A percentile compares a stretch with the other conserved stretches of the same genome.
phyloP scores from a whole-genome alignment of 495 filamentous ascomycete species.

The Penicillium herquei region DNA sequence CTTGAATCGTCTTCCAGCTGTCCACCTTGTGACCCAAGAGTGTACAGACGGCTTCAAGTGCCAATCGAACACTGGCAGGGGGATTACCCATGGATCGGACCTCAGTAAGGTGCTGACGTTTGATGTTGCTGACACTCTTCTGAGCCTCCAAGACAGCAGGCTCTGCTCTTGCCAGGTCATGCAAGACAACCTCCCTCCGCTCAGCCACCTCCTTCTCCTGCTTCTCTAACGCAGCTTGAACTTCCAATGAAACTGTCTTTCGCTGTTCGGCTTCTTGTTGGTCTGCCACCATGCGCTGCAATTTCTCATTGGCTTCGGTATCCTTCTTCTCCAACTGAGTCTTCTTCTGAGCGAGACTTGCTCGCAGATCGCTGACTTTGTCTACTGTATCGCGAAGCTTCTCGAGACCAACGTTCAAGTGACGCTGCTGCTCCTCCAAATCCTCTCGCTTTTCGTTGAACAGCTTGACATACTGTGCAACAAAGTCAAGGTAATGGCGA shows the following conservation, averaged over 20 bases:
- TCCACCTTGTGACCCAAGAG: constrained; percentile 86
- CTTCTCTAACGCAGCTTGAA: constrained; percentile 80
- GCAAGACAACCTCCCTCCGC: constrained; percentile 79
- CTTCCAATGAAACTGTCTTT: constrained; percentile 80
- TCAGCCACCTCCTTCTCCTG: constrained; percentile 86
- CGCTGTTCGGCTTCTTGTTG: constrained; percentile 94
- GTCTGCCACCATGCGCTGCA: constrained; percentile 94
- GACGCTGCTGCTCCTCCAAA: constrained; percentile 95
- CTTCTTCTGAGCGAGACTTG: constrained; percentile 91
- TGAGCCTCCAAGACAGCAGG: constrained; percentile 91
- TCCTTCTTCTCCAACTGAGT: constrained; percentile 89
- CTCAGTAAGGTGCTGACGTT: constrained; percentile 93
- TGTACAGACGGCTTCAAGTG: constrained; percentile 92
- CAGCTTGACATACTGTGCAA: constrained; percentile 94
- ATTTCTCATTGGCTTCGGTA: constrained; percentile 91
- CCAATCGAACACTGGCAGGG: constrained; percentile 83
- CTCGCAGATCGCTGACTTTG: constrained; percentile 89
- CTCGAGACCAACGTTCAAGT: constrained; percentile 95
- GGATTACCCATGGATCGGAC: constrained; percentile 95
- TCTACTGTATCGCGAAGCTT: constrained; percentile 98
- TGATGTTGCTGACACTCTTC: constrained; percentile 96
- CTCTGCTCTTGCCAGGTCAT: constrained; percentile 86
- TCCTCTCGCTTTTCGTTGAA: constrained; percentile 99
- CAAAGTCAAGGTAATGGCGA: constrained; percentile 96
- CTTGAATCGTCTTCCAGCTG: constrained; percentile 88